Percentiles rank a stretch among this genome's conserved stretches.
These are phyloP conservation scores for Pinus tabuliformis DNA, from an alignment of 75 land plant species.

Conservation along the genomic window DNA sequence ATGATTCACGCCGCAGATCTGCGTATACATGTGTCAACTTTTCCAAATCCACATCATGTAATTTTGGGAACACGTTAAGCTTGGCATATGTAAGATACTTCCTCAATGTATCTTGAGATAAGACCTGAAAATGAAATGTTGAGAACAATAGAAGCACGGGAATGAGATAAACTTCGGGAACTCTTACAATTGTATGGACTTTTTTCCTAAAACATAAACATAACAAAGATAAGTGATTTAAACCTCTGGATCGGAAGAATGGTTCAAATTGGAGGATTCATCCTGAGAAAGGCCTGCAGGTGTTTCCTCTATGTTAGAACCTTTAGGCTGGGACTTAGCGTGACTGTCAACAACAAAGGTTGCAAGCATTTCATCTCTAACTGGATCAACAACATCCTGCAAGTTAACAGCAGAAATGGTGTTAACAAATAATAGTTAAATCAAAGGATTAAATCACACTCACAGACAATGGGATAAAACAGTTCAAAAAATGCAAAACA, in stretches of 20 bases:
- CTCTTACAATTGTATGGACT: not conserved
- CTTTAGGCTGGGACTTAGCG: conserved; percentile 82
- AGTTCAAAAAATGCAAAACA: not conserved
- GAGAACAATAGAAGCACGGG: not conserved
- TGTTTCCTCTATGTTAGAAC: conserved; percentile 33
- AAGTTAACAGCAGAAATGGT: conserved; percentile 3
- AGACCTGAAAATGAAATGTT: conserved; percentile 40
- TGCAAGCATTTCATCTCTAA: conserved; percentile 96
- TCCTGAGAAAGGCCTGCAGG: conserved; percentile 21
- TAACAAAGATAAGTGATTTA: not conserved
- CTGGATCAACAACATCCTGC: conserved; percentile 97
- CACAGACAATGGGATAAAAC: not conserved
- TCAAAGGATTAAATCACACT: not conserved
- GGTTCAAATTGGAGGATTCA: conserved; percentile 23
- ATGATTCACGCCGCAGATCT: conserved; percentile 91
- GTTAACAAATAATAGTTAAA: not conserved
- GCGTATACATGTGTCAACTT: conserved; percentile 93
- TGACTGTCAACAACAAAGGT: conserved; percentile 95
- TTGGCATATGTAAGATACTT: conserved; percentile 96
- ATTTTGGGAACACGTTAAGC: conserved; percentile 81
- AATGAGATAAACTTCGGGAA: conserved; percentile 7
- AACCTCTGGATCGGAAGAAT: conserved; percentile 74
- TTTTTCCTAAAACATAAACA: not conserved
- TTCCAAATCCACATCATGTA: conserved; percentile 84
- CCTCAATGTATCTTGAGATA: conserved; percentile 90